phyloP scores from a whole-genome alignment of 1,284 basidiomycete species.

The Anthracocystis walkeri region DNA sequence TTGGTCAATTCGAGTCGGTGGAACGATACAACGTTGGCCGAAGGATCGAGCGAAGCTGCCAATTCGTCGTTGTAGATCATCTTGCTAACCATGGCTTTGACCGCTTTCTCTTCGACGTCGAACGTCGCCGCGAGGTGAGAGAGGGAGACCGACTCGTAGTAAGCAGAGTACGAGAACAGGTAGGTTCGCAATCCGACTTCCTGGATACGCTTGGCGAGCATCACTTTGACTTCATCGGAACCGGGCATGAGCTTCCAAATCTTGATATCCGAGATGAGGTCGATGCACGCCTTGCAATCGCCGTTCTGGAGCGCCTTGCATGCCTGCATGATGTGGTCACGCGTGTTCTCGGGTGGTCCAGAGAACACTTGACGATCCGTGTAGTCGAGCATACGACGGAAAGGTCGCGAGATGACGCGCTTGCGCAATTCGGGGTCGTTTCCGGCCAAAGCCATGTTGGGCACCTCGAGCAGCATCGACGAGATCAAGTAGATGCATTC shows the following conservation, averaged over 20 bases:
- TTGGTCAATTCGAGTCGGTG: constrained; percentile 85
- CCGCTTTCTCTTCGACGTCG: constrained; percentile 80
- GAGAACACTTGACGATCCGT: constrained; percentile 98
- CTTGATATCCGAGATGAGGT: constrained; percentile 94
- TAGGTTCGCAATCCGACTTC: constrained; percentile 97
- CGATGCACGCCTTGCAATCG: constrained; percentile 94
- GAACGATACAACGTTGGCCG: constrained; percentile 84
- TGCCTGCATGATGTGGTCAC: constrained; percentile 99
- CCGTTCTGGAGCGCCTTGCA: constrained; percentile 95
- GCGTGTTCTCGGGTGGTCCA: constrained; percentile 96
- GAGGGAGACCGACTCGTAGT: constrained; percentile 92
- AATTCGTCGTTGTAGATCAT: constrained; percentile 99
- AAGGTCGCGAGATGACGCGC: constrained; percentile 91
- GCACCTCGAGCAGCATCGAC: constrained; percentile 98
- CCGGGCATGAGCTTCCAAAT: constrained; percentile 96
- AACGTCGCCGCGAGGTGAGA: constrained; percentile 88
- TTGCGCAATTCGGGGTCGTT: constrained; percentile 82
- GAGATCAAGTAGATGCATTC: constrained; percentile 98
- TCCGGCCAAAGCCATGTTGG: constrained; percentile 90
- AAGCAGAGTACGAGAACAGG: constrained; percentile 95
- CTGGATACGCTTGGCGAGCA: constrained; percentile 96
- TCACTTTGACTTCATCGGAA: constrained; percentile 86
- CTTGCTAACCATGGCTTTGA: constrained; percentile 92
- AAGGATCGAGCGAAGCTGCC: constrained; percentile 88
- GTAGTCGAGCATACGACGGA: constrained; percentile 94